These are phyloP conservation scores for Geotrichum klebahnii DNA, from an alignment of 1,139 yeast species.

Conservation along the genomic window DNA sequence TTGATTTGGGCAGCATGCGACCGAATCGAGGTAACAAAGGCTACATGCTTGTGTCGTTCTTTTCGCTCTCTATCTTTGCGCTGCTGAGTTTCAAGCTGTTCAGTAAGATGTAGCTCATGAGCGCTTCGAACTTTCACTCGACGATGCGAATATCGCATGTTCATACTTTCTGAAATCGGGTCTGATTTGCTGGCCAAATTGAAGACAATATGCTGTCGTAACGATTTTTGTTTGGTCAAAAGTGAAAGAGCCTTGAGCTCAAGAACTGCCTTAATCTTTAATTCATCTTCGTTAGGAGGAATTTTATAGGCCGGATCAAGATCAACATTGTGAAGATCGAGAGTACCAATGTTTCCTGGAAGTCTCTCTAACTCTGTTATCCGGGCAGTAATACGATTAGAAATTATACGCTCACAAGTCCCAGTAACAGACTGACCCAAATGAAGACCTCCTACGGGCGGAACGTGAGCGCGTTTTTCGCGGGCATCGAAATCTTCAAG, in stretches of 20 bases:
- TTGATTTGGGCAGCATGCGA: conserved; percentile 39
- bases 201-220: conserved; percentile 69
- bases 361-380: conserved; percentile 68
- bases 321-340: conserved; percentile 44
- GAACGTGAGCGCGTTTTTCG: conserved; percentile 37
- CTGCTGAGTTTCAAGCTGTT: conserved; percentile 58
- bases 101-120: conserved; percentile 60
- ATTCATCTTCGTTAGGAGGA: conserved; percentile 43
- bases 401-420: conserved; percentile 38
- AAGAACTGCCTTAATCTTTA: conserved; percentile 62
- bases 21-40: conserved; percentile 41
- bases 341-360: conserved; percentile 73
- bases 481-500: conserved; percentile 36
- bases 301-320: conserved; percentile 46
- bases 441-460: conserved; percentile 24
- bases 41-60: conserved; percentile 38
- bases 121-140: conserved; percentile 60
- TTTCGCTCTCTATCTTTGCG: conserved; percentile 48
- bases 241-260: conserved; percentile 80
- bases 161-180: conserved; percentile 35
- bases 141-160: conserved; percentile 40
- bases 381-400: conserved; percentile 56
- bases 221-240: conserved; percentile 75
- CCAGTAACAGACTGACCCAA: conserved; percentile 29
- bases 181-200: conserved; percentile 50